A percentile compares a stretch with the other conserved stretches of the same genome.
phyloP scores from a whole-genome alignment of 345 rosid species.

The Salix udensis region DNA sequence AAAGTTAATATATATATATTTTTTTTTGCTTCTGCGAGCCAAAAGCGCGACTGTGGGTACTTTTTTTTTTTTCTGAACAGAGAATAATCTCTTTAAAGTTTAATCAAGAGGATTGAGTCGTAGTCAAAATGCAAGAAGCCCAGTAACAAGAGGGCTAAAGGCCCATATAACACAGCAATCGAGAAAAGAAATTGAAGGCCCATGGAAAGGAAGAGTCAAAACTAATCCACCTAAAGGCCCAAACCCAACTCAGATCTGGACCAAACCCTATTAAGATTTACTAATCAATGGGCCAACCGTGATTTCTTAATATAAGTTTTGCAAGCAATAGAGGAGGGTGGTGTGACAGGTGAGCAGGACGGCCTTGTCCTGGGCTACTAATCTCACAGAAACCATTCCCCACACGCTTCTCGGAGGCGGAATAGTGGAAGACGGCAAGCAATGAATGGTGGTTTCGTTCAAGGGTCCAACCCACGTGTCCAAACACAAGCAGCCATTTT shows the following conservation, averaged over 20 bases:
- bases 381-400: neutral
- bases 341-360: neutral
- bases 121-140: neutral
- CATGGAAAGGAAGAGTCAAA: neutral
- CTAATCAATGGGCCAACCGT: too few relatives aligned
- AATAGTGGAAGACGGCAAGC: slow-evolving; percentile 17
- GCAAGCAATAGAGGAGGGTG: too few relatives aligned
- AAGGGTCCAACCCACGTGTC: slow-evolving; percentile 2
- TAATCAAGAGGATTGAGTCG: neutral
- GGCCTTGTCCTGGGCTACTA: neutral
- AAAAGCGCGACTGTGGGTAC: too few relatives aligned
- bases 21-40: too few relatives aligned
- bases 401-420: slow-evolving; percentile 8
- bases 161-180: too few relatives aligned
- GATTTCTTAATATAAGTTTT: too few relatives aligned
- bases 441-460: neutral
- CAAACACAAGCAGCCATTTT: neutral
- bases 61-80: too few relatives aligned
- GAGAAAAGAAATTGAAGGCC: too few relatives aligned
- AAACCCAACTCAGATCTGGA: neutral
- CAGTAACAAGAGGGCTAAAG: neutral
- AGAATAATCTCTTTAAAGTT: neutral
- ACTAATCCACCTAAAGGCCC: neutral
- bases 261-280: neutral
- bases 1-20: too few relatives aligned